These are phyloP conservation scores for Anisodus acutangulus DNA, from an alignment of 257 asterid species.

Conservation along the genomic window DNA sequence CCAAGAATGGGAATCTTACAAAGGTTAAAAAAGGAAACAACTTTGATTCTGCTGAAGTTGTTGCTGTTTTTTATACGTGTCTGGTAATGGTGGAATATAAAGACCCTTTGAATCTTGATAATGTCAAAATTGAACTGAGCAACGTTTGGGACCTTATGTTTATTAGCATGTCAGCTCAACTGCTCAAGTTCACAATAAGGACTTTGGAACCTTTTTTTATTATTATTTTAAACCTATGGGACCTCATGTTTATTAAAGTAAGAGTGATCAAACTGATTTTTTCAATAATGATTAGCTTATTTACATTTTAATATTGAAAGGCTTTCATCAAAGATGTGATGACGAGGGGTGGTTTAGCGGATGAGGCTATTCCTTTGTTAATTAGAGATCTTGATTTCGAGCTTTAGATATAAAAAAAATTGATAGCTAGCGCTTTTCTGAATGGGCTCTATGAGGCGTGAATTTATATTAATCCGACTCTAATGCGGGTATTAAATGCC, in stretches of 20 bases:
- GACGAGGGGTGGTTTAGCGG: too few species aligned
- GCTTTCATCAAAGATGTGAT: too few species aligned
- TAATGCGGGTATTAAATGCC: too few species aligned
- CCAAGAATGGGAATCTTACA: conserved; percentile 25
- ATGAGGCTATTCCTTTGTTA: too few species aligned
- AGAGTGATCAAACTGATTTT: neutral
- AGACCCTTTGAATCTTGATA: neutral
- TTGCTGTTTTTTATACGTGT: neutral
- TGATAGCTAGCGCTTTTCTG: too few species aligned
- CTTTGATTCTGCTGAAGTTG: neutral
- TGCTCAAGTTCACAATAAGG: neutral
- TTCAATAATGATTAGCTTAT: neutral
- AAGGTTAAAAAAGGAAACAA: neutral
- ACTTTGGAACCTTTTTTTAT: neutral
- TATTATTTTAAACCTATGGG: neutral
- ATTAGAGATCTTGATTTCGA: too few species aligned
- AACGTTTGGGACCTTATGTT: neutral
- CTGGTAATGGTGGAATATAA: neutral
- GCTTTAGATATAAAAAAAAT: too few species aligned
- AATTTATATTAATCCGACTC: too few species aligned
- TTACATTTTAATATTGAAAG: neutral
- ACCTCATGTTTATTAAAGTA: neutral
- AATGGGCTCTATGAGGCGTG: too few species aligned
- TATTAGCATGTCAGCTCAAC: neutral
- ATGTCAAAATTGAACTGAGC: neutral